phyloP scores from a whole-genome alignment of 2,329 filamentous ascomycete genomes.

The Cercospora berteroae region DNA sequence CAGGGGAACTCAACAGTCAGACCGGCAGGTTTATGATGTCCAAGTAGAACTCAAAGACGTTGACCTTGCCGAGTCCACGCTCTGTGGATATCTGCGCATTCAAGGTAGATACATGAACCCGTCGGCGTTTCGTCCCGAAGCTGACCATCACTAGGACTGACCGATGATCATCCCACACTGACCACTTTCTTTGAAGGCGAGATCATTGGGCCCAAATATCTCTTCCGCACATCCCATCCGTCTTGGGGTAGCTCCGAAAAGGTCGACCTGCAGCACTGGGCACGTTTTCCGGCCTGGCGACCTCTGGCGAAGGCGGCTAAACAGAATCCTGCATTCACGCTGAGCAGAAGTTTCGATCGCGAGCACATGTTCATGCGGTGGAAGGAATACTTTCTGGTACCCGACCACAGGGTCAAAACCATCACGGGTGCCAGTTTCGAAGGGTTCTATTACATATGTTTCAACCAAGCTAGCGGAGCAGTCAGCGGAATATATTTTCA shows the following conservation, averaged over 20 bases:
- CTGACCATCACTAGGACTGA: slow-evolving; percentile 63
- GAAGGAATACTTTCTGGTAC: slow-evolving; percentile 98
- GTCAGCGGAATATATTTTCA: slow-evolving; percentile 97
- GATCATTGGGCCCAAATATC: slow-evolving; percentile 92
- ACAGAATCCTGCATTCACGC: slow-evolving; percentile 54
- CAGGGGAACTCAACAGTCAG: slow-evolving; percentile 85
- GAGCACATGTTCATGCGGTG: slow-evolving; percentile 98
- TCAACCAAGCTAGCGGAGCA: slow-evolving; percentile 83
- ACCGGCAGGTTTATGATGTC: slow-evolving; percentile 90
- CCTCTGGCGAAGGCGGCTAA: slow-evolving; percentile 67
- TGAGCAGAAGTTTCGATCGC: slow-evolving; percentile 69
- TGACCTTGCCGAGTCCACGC: slow-evolving; percentile 86
- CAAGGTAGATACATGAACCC: slow-evolving; percentile 63
- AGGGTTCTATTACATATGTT: slow-evolving; percentile 98
- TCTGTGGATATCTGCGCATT: slow-evolving; percentile 93
- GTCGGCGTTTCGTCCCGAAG: neutral
- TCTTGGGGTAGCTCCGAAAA: slow-evolving; percentile 91
- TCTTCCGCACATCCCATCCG: slow-evolving; percentile 85
- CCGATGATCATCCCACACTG: slow-evolving; percentile 92
- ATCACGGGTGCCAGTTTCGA: slow-evolving; percentile 96
- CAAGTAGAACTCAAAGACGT: slow-evolving; percentile 97
- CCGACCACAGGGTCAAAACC: slow-evolving; percentile 85
- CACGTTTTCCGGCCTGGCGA: slow-evolving; percentile 81
- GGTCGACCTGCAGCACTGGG: slow-evolving; percentile 91
- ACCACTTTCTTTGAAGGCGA: slow-evolving; percentile 98